Percentiles rank a stretch among this genome's conserved stretches.
phyloP scores from a whole-genome alignment of 495 filamentous ascomycete species.

The Annulohypoxylon stygium region DNA sequence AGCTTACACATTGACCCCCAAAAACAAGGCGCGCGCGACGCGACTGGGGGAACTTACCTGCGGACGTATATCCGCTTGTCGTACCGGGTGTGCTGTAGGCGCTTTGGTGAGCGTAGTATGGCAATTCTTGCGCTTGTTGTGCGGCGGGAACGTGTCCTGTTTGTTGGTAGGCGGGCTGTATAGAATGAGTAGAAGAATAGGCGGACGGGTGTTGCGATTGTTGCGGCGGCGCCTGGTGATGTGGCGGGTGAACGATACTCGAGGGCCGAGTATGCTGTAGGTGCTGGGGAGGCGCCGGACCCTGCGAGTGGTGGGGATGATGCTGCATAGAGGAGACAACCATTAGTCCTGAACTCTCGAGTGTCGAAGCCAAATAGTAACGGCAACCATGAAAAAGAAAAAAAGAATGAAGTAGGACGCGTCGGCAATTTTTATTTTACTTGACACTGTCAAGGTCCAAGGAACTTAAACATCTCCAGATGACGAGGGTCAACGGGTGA shows the following conservation, averaged over 20 bases:
- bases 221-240: slow-evolving; percentile 65
- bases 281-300: slow-evolving; percentile 67
- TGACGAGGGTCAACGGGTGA: slow-evolving; percentile 61
- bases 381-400: slow-evolving; percentile 50
- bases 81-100: slow-evolving; percentile 80
- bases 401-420: slow-evolving; percentile 52
- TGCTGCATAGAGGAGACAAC: slow-evolving; percentile 69
- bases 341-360: slow-evolving; percentile 60
- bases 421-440: slow-evolving; percentile 60
- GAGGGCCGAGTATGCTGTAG: slow-evolving; percentile 73
- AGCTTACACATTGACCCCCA: slow-evolving; percentile 38
- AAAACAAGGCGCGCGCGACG: slow-evolving; percentile 22
- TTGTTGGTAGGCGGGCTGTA: slow-evolving; percentile 65
- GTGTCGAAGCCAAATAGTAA: slow-evolving; percentile 51
- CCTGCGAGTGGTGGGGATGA: slow-evolving; percentile 71
- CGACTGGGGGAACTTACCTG: slow-evolving; percentile 71
- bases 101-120: slow-evolving; percentile 80
- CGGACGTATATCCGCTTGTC: slow-evolving; percentile 79
- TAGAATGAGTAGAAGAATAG: slow-evolving; percentile 69
- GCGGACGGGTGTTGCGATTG: slow-evolving; percentile 66
- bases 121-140: slow-evolving; percentile 72
- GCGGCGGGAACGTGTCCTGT: slow-evolving; percentile 61
- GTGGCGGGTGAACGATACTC: slow-evolving; percentile 74
- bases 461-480: slow-evolving; percentile 53
- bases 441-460: slow-evolving; percentile 54